These are phyloP conservation scores for Mycena metata DNA, from an alignment of 768 basidiomycete species.

Conservation along the genomic window DNA sequence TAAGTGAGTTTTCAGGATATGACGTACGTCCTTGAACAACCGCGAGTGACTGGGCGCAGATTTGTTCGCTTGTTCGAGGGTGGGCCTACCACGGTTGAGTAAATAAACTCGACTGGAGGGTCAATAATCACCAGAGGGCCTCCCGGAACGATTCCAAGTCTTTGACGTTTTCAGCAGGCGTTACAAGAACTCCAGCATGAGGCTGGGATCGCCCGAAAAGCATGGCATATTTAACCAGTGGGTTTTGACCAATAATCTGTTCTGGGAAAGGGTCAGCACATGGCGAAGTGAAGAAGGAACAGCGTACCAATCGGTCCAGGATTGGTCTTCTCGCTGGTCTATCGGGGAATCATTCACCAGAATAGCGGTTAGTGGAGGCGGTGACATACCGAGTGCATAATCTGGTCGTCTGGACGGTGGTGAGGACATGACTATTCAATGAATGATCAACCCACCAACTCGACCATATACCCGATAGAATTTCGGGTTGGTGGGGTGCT, in stretches of 20 bases:
- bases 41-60: slow-evolving; percentile 58
- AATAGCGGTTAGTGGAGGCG: neutral
- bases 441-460: neutral
- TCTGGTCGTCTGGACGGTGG: slow-evolving; percentile 16
- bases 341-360: neutral
- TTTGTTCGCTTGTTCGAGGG: slow-evolving; percentile 55
- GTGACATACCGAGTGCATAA: slow-evolving; percentile 17
- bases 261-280: neutral
- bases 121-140: slow-evolving; percentile 41
- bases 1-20: neutral
- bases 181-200: neutral
- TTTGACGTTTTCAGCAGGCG: neutral
- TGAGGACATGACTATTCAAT: neutral
- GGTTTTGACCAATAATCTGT: slow-evolving; percentile 13
- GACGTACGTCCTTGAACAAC: slow-evolving; percentile 58
- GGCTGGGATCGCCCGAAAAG: slow-evolving; percentile 7
- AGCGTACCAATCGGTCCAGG: slow-evolving; percentile 9
- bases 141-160: slow-evolving; percentile 35
- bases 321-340: slow-evolving; percentile 29
- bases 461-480: slow-evolving; percentile 24
- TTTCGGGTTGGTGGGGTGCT: neutral
- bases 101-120: neutral
- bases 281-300: neutral
- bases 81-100: slow-evolving; percentile 47
- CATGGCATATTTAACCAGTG: slow-evolving; percentile 4